Percentiles rank a stretch among this genome's conserved stretches.
These are phyloP conservation scores for Pseudozyma sp. DNA, from an alignment of 1,284 basidiomycete genomes.

Conservation along the genomic window DNA sequence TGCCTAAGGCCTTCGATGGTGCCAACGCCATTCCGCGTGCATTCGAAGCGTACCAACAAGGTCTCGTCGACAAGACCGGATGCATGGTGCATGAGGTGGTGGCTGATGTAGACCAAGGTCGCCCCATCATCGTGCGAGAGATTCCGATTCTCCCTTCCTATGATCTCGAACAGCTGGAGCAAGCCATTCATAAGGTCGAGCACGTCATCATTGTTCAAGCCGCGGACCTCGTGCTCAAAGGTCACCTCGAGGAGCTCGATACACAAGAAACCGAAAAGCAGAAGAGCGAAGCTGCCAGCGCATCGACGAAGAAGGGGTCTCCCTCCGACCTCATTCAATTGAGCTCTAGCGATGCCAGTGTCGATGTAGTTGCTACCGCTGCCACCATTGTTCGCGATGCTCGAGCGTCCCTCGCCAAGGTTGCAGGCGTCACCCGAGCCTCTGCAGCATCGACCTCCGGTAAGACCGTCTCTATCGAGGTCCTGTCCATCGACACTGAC, in stretches of 20 bases:
- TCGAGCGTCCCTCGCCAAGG: conserved; percentile 7
- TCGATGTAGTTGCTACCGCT: conserved; percentile 19
- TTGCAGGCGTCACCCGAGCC: neutral
- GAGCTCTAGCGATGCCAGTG: neutral
- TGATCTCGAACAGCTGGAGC: conserved; percentile 79
- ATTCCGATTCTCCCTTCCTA: conserved; percentile 81
- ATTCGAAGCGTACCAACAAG: conserved; percentile 85
- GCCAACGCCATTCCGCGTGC: conserved; percentile 89
- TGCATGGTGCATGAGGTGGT: conserved; percentile 96
- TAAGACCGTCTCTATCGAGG: conserved; percentile 44
- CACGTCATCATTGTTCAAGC: conserved; percentile 89
- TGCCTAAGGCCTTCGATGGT: conserved; percentile 94
- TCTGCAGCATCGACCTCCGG: neutral
- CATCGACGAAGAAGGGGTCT: conserved; percentile 7
- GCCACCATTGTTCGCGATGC: conserved; percentile 17
- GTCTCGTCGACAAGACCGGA: conserved; percentile 75
- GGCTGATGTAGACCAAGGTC: conserved; percentile 90
- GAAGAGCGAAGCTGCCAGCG: neutral
- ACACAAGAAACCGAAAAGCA: conserved; percentile 20
- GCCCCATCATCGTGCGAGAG: conserved; percentile 84
- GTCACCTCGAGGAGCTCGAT: conserved; percentile 36
- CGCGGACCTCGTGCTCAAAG: conserved; percentile 47
- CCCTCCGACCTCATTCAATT: conserved; percentile 19
- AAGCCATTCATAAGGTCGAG: conserved; percentile 83
- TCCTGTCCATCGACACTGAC: conserved; percentile 41